phyloP scores from a whole-genome alignment of 441 rosid genomes.

The Biscutella laevigata region DNA sequence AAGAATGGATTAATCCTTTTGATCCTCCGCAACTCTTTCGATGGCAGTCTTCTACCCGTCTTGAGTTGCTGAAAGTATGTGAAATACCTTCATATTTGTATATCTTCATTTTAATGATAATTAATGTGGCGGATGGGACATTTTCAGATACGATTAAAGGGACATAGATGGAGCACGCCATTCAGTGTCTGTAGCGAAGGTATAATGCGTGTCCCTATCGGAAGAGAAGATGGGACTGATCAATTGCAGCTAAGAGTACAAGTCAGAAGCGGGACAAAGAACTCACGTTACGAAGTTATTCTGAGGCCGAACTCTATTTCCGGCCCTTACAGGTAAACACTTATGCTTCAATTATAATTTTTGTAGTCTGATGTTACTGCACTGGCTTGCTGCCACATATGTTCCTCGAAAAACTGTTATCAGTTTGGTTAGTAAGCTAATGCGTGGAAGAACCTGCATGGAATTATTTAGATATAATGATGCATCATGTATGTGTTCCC shows the following conservation, averaged over 20 bases:
- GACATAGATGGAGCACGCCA: constrained; percentile 85
- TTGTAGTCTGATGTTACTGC: constrained; percentile 1
- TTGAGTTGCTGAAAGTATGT: constrained; percentile 52
- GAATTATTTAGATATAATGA: background rate
- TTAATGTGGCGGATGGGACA: constrained; percentile 16
- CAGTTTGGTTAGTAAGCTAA: background rate
- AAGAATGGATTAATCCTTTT: constrained; percentile 80
- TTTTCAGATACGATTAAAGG: constrained; percentile 62
- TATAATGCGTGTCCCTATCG: constrained; percentile 59
- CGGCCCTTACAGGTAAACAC: constrained; percentile 85
- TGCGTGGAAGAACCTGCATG: background rate
- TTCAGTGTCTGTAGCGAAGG: constrained; percentile 85
- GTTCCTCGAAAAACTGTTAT: background rate
- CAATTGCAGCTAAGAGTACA: constrained; percentile 63
- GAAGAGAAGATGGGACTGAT: constrained; percentile 45
- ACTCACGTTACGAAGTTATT: constrained; percentile 85
- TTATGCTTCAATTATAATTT: constrained; percentile 10
- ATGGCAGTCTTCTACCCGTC: constrained; percentile 66
- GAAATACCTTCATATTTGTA: constrained; percentile 7
- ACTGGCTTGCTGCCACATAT: background rate
- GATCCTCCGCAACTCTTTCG: constrained; percentile 76
- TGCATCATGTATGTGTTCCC: constrained; percentile 13
- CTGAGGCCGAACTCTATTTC: constrained; percentile 78
- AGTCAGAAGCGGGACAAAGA: constrained; percentile 90
- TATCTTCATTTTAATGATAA: background rate